A percentile compares a stretch with the other conserved stretches of the same genome.
Conservation (phyloP, 495 filamentous ascomycete species). For the Talaromyces wortmannii region DNA sequence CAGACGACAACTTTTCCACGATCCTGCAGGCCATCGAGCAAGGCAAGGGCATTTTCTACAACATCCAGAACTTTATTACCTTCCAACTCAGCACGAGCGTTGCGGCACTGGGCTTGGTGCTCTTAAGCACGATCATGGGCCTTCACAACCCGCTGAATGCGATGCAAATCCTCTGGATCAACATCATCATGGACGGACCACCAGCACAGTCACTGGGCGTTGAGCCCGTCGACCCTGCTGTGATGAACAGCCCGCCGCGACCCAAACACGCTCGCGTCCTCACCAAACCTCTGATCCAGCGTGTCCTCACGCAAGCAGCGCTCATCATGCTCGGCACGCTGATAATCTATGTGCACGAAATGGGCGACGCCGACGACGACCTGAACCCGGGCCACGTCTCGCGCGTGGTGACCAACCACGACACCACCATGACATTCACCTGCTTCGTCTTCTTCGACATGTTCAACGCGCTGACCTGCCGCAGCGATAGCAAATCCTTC, state of each 20-base stretch:
- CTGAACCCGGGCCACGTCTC: conserved; percentile 30
- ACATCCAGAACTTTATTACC: conserved; percentile 98
- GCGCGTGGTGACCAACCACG: conserved; percentile 74
- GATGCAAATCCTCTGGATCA: conserved; percentile 99
- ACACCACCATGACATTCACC: conserved; percentile 99
- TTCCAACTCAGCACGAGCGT: conserved; percentile 98
- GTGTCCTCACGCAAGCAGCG: conserved; percentile 79
- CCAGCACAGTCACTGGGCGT: conserved; percentile 96
- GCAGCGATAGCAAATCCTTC: conserved; percentile 83
- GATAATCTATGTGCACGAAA: conserved; percentile 82
- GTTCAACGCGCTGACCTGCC: conserved; percentile 94
- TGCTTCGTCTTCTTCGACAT: conserved; percentile 98
- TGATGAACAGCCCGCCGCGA: conserved; percentile 89
- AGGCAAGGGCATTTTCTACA: conserved; percentile 98
- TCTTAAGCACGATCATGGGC: conserved; percentile 84
- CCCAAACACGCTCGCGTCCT: conserved; percentile 78
- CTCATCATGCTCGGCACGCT: conserved; percentile 92
- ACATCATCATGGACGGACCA: conserved; percentile 98
- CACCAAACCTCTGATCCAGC: conserved; percentile 69
- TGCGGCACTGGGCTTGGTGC: conserved; percentile 83
- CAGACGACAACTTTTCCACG: conserved; percentile 96
- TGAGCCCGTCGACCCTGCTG: conserved; percentile 87
- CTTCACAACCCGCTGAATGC: conserved; percentile 93
- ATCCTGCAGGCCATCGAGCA: conserved; percentile 96
- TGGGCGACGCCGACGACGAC: conserved; percentile 54